These are phyloP conservation scores for Tetrapisispora namnaoensis DNA, from an alignment of 805 yeast genomes.

Conservation along the genomic window DNA sequence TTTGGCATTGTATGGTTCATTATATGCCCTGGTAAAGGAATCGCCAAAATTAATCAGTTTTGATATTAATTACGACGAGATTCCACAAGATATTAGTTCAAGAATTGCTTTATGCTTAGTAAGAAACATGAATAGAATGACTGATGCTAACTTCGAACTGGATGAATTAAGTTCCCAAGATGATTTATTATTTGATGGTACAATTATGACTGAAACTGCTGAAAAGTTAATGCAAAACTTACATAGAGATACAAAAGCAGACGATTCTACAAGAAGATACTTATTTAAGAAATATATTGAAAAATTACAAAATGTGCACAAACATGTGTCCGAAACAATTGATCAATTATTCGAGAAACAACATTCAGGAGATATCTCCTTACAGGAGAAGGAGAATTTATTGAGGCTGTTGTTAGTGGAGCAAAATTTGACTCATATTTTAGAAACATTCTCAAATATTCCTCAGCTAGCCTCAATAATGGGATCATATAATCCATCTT, in stretches of 20 bases:
- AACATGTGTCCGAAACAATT: slow-evolving; percentile 39
- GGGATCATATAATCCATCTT: slow-evolving; percentile 1
- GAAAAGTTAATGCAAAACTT: slow-evolving; percentile 46
- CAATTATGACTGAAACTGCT: slow-evolving; percentile 63
- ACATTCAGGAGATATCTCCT: slow-evolving; percentile 41
- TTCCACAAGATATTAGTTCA: slow-evolving; percentile 56
- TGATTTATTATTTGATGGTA: slow-evolving; percentile 68
- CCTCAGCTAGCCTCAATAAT: slow-evolving; percentile 16
- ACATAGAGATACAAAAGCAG: slow-evolving; percentile 18
- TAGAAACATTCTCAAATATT: slow-evolving; percentile 29
- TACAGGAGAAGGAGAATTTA: slow-evolving; percentile 68
- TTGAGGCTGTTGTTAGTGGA: slow-evolving; percentile 61
- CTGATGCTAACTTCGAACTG: slow-evolving; percentile 29
- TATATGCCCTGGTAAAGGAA: slow-evolving; percentile 60
- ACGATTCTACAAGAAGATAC: slow-evolving; percentile 26
- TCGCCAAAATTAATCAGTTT: slow-evolving; percentile 56
- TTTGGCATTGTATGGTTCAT: slow-evolving; percentile 33
- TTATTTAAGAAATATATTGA: slow-evolving; percentile 33
- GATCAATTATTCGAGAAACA: slow-evolving; percentile 51
- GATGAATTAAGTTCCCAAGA: slow-evolving; percentile 34
- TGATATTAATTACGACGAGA: slow-evolving; percentile 53
- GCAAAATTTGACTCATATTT: slow-evolving; percentile 51
- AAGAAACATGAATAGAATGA: slow-evolving; percentile 66
- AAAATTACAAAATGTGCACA: slow-evolving; percentile 30
- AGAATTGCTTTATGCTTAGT: slow-evolving; percentile 70